phyloP scores from a whole-genome alignment of 805 yeast species.

The Dipodascus geniculatus region DNA sequence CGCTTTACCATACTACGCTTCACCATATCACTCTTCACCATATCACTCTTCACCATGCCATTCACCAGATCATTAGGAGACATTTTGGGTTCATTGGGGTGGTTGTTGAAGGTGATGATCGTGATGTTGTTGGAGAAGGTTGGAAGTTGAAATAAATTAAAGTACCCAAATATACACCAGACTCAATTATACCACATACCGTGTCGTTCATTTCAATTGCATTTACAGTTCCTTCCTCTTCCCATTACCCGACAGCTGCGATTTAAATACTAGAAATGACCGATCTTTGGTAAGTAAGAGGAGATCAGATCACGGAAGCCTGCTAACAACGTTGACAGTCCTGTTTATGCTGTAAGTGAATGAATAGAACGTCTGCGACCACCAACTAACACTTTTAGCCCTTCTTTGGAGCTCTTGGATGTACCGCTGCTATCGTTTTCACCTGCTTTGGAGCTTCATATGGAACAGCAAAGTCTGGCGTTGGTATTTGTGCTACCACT shows the following conservation, averaged over 20 bases:
- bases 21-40: too few relatives aligned
- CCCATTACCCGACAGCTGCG: neutral
- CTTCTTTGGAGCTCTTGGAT: conserved; percentile 98
- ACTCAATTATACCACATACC: neutral
- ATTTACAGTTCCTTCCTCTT: neutral
- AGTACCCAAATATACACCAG: neutral
- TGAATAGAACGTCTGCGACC: neutral
- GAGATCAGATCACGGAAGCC: too few relatives aligned
- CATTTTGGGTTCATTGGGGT: too few relatives aligned
- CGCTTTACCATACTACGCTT: too few relatives aligned
- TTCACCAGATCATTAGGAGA: neutral
- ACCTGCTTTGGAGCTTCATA: conserved; percentile 98
- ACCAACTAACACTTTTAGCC: conserved; percentile 38
- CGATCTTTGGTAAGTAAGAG: neutral
- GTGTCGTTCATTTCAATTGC: neutral
- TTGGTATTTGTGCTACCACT: conserved; percentile 97
- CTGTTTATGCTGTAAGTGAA: conserved; percentile 54
- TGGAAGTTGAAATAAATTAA: too few relatives aligned
- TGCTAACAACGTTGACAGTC: conserved; percentile 29
- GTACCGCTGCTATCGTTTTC: conserved; percentile 98
- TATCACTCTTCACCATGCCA: conserved; percentile 1
- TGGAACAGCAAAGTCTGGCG: conserved; percentile 99
- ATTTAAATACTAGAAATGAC: neutral
- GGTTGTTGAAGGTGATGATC: too few relatives aligned
- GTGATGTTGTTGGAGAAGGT: too few relatives aligned